Percentiles rank a stretch among this genome's conserved stretches.
Conservation (phyloP, 805 yeast genomes). For the Yarrowia alimentaria region DNA sequence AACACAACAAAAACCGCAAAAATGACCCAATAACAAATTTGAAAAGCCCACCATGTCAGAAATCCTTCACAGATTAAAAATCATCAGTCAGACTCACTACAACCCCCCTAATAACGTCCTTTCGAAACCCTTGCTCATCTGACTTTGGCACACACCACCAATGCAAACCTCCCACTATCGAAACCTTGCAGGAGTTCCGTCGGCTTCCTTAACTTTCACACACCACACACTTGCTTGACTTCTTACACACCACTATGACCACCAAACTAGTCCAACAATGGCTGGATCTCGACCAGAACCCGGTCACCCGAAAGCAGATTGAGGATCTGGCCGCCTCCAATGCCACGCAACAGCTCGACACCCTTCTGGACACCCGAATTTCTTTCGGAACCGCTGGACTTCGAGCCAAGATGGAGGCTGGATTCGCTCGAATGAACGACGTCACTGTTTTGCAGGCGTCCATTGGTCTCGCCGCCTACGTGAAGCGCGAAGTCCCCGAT, state of each 20-base stretch:
- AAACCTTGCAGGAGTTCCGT: too few relatives aligned
- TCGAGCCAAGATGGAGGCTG: conserved; percentile 85
- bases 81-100: too few relatives aligned
- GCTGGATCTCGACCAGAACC: conserved; percentile 37
- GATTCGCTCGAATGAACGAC: conserved; percentile 83
- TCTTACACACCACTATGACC: conserved; percentile 1
- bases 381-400: conserved; percentile 94
- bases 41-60: too few relatives aligned
- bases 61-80: too few relatives aligned
- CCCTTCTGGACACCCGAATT: conserved; percentile 53
- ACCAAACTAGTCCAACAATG: conserved; percentile 7
- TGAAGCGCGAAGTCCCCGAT: conserved; percentile 36
- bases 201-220: too few relatives aligned
- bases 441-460: conserved; percentile 88
- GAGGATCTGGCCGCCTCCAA: conserved; percentile 42
- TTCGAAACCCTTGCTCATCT: too few relatives aligned
- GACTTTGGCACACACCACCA: too few relatives aligned
- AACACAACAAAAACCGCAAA: too few relatives aligned
- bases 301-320: conserved; percentile 56
- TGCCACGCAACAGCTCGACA: conserved; percentile 49
- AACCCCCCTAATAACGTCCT: too few relatives aligned
- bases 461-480: conserved; percentile 43
- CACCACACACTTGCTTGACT: too few relatives aligned
- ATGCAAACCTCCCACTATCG: too few relatives aligned
- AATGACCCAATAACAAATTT: too few relatives aligned